Evolutionary conservation across 192 early-diverging fungal species (phyloP).

Genomic region (Funneliformis geosporum): DNA sequence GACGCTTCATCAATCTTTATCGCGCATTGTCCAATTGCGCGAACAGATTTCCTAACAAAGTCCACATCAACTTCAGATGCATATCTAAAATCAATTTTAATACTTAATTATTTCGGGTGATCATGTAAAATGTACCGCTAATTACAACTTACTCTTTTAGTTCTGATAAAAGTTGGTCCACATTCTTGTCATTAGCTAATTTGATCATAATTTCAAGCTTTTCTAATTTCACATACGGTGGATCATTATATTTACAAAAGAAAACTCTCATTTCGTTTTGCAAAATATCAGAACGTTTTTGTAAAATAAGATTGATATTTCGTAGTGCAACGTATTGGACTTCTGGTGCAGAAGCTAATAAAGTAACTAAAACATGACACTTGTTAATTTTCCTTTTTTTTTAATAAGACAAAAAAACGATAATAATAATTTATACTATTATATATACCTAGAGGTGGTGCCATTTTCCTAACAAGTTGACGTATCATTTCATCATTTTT

Average conservation of each 20-base stretch:
- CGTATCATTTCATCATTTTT: conserved; percentile 70
- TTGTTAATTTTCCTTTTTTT: background rate
- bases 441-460: conserved; percentile 83
- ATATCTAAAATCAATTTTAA: conserved; percentile 56
- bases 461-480: conserved; percentile 84
- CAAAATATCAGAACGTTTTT: conserved; percentile 83
- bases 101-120: background rate
- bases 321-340: conserved; percentile 96
- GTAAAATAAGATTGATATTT: conserved; percentile 95
- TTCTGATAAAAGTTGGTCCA: conserved; percentile 91
- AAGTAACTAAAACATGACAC: conserved; percentile 62
- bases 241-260: conserved; percentile 99
- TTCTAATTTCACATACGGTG: conserved; percentile 94
- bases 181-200: conserved; percentile 81
- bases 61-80: conserved; percentile 97
- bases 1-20: conserved; percentile 88
- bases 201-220: conserved; percentile 94
- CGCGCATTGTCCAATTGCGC: conserved; percentile 90
- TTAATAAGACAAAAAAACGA: background rate
- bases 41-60: conserved; percentile 87
- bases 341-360: conserved; percentile 84
- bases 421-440: background rate
- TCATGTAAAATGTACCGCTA: background rate
- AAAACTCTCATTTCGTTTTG: conserved; percentile 94
- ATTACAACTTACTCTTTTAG: conserved; percentile 78